A percentile compares a stretch with the other conserved stretches of the same genome.
These are phyloP conservation scores for Linnemannia zychae DNA, from an alignment of 192 early-diverging fungal species.

Conservation along the genomic window DNA sequence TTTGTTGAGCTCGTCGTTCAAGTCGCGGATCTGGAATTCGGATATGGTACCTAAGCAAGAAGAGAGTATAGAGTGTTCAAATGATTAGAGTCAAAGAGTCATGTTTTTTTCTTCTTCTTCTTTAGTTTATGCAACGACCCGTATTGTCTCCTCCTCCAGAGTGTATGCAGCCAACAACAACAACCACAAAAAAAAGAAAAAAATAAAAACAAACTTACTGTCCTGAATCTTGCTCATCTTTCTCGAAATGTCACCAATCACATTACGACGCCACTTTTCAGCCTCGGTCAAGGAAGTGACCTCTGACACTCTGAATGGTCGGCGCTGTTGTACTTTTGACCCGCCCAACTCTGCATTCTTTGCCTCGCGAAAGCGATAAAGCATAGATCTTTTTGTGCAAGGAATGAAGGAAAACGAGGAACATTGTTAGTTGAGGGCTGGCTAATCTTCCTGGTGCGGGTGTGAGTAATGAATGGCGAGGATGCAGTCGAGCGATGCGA, in stretches of 20 bases:
- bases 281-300: constrained; percentile 82
- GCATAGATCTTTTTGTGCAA: constrained; percentile 77
- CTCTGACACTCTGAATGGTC: constrained; percentile 82
- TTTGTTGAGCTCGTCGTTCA: constrained; percentile 98
- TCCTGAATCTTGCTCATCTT: constrained; percentile 95
- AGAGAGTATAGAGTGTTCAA: constrained; percentile 9
- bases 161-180: constrained; percentile 2
- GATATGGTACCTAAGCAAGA: constrained; percentile 44
- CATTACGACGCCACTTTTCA: constrained; percentile 92
- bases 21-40: constrained; percentile 92
- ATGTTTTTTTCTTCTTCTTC: no score
- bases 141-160: no score
- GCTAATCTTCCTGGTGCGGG: neutral
- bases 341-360: constrained; percentile 87
- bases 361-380: constrained; percentile 97
- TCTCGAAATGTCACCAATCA: constrained; percentile 89
- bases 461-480: neutral
- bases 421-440: neutral
- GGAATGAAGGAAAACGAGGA: neutral
- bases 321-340: constrained; percentile 70
- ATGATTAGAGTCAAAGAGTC: neutral
- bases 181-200: neutral
- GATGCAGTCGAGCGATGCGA: neutral
- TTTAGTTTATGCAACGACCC: no score
- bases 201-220: constrained; percentile 59